Base-by-base conservation (phyloP, 306 rosid genomes). In the Vachellia pachyceras region DNA sequence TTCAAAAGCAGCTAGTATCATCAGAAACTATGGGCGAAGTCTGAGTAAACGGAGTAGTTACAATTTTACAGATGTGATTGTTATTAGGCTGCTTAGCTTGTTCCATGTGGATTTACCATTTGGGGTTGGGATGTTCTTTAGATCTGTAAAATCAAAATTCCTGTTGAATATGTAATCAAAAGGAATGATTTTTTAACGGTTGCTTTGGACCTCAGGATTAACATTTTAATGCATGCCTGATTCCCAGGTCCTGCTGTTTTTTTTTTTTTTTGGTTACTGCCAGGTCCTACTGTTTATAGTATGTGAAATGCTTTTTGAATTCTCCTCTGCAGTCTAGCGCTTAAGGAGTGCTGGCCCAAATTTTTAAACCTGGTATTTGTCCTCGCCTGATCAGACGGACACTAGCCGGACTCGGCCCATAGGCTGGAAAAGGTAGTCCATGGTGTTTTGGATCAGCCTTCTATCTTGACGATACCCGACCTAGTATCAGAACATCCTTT, bases 11-110 rank as follows among this genome's bases (percentile, higher is more conserved):
- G 63, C 83, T 68, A 46, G 80, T 76, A 79, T 82, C 71, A 36
- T 72, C 81, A 83, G 84, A 65, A 63, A 42, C 79, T 65, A 36
- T 67, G 33, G 61, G 79, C 84, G 60, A 55, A 46, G 52, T 78
- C 66, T 42, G n/a, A n/a, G n/a, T n/a, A n/a, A n/a, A n/a, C n/a
- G 46, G 39, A 8, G 49, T 20, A 44, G 54, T 40, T 41, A 69
- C 63, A 87, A 71, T 77, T 75, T 67, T 10, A 69, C 52, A 41
- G 57, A 64, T 75, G 79, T 45, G 37, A 23, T 60, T 60, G 37
- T 5, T 25, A 60, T 60, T 10, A 42, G 79, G 45, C 76, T 81
- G 78, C 67, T 81, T 57, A 66, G 57, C 22, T 76, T 76, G 84
- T 77, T 55, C 72, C 63, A 60, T 78, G 79, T 20, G 79, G 49